These are phyloP conservation scores for Debaryomyces nepalensis DNA, from an alignment of 1,139 yeast genomes.

Conservation along the genomic window DNA sequence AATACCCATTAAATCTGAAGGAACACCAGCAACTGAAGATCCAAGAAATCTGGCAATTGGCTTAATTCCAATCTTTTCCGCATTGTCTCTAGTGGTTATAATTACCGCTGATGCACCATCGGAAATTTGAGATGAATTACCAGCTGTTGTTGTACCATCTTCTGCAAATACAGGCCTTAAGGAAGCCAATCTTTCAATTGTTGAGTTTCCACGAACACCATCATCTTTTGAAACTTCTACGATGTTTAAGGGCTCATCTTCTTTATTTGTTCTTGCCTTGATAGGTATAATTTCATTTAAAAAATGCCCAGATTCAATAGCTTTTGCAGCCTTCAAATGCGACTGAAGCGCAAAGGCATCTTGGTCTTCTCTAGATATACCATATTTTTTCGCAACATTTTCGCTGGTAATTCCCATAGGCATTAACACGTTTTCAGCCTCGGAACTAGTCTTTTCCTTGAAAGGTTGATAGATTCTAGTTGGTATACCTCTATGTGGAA, in stretches of 20 bases:
- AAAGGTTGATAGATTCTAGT: slow-evolving; percentile 28
- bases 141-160: slow-evolving; percentile 46
- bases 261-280: slow-evolving; percentile 30
- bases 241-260: slow-evolving; percentile 19
- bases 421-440: slow-evolving; percentile 31
- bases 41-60: slow-evolving; percentile 48
- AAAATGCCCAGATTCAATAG: slow-evolving; percentile 41
- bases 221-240: slow-evolving; percentile 31
- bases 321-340: slow-evolving; percentile 40
- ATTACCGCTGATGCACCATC: slow-evolving; percentile 50
- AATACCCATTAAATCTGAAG: slow-evolving; percentile 43
- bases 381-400: slow-evolving; percentile 45
- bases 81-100: slow-evolving; percentile 38
- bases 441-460: slow-evolving; percentile 22
- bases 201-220: slow-evolving; percentile 34
- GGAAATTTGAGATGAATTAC: slow-evolving; percentile 47
- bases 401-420: slow-evolving; percentile 74
- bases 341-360: slow-evolving; percentile 43
- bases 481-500: slow-evolving; percentile 45
- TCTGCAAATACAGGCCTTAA: slow-evolving; percentile 40
- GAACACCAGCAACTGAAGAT: slow-evolving; percentile 43
- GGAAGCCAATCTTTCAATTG: slow-evolving; percentile 34
- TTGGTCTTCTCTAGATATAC: slow-evolving; percentile 66
- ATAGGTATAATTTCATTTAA: slow-evolving; percentile 42
- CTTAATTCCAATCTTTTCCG: slow-evolving; percentile 38